Evolutionary conservation across 1,284 basidiomycete genomes (phyloP), one percentile per base, ranked within the genome.

Genomic region (Tremellales sp.): DNA sequence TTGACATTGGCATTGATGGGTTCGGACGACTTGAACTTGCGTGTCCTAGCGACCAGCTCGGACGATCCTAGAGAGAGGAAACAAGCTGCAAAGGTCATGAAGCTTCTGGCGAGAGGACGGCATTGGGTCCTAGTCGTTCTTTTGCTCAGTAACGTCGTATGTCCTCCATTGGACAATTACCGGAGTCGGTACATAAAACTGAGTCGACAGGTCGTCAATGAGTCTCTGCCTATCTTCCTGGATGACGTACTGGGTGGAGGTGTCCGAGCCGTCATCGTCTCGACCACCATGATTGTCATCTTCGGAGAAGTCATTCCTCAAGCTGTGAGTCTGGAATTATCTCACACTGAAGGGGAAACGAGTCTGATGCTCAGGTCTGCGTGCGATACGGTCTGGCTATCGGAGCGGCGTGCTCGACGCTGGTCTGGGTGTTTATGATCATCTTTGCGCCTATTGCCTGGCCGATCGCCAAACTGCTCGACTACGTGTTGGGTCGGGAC

Each of bases 41-140:
- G 89, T 24, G 92, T 96, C 1, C 78, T 94, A 22, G 78, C 87
- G 1, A 80, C 84, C 0, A 88, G 87, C 1, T 92, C 89, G 0
- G 85, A 84, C 19, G 81, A 91, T 62, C 62, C 74, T 1, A 76
- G 67, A 39, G 87, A 91, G 69, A 79, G 81, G 57, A 66, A 70
- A 46, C 84, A 89, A 51, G 89, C 89, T 0, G 77, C 79, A 55
- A 86, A 82, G 76, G 89, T 93, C 1, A 72, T 91, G 36, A 77
- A 75, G n/a, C 77, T 97, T 2, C 82, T 97, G 72, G 77, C 76
- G 45, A 84, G 81, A 62, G 89, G 92, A 0, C 80, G 90, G 11
- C 93, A 97, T 73, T 97, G 93, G 92, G 90, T 97, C 11, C 80
- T 97, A 19, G 90, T 94, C 43, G 87, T 89, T 6, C 79, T 96